Base-by-base conservation (phyloP, 306 rosid species). In the Hippophae gyantsensis region DNA sequence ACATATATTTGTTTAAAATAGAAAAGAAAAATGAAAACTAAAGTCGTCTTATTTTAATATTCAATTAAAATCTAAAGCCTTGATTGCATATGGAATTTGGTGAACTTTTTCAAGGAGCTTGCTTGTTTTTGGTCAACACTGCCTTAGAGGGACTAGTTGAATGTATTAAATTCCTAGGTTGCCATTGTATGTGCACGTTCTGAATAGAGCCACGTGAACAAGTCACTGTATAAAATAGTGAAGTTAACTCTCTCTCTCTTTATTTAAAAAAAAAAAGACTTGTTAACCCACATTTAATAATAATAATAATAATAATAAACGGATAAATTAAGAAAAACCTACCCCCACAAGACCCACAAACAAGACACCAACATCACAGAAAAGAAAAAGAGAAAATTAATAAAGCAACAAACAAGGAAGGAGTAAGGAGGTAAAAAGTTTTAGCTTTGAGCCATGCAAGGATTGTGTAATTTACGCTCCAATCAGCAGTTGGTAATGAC, bases 401-500 rank as follows among this genome's bases (percentile, higher is more conserved):
- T 6, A 2, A 41, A 72, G 48, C 42, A 43, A 48, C 69, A 42
- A 10, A 41, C 60, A 57, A 64, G 54, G 44, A 11, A 43, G 59
- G 43, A 44, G 51, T 43, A 52, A 40, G 46, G 58, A 63, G 43
- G 43, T 61, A 54, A 13, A 43, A 12, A 13, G 41, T 38, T 42
- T 53, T 44, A 10, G 44, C 50, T 61, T 57, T 51, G 60, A 27
- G 23, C 61, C 48, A 13, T 9, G 13, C 1, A 32, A 3, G 43
- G 77, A 80, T 83, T 89, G 90, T 89, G 80, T 0, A 0, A 0
- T 1, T 0, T 79, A 84, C 87, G 49, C 61, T 42, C 85, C 87
- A 83, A 83, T 89, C 76, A 81, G 62, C 43, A 52, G 75, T 55
- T 64, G 51, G 73, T 68, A 57, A 62, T 61, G 69, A 64, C 65